A percentile compares a stretch with the other conserved stretches of the same genome.
Conservation (phyloP, 2,329 filamentous ascomycete species). For the Berkeleyomyces rouxiae region DNA sequence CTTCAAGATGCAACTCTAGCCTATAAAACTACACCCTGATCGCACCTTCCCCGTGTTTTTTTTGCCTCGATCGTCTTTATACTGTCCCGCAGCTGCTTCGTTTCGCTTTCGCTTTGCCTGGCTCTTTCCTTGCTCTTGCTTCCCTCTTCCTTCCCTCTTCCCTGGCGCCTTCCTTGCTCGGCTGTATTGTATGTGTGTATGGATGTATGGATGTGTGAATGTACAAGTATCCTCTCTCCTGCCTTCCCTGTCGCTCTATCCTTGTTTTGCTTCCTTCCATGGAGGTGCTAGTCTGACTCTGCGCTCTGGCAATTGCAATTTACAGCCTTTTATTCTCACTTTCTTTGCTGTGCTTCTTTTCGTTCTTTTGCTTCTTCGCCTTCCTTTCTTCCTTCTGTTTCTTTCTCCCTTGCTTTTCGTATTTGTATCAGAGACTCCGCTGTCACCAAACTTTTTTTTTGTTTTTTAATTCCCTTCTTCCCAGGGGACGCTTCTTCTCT, state of each 20-base stretch:
- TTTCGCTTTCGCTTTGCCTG: background rate
- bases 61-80: background rate
- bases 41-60: background rate
- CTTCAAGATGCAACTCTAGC: background rate
- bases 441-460: conserved; percentile 3
- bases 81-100: background rate
- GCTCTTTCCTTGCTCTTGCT: background rate
- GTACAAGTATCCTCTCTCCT: background rate
- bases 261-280: conserved; percentile 6
- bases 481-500: conserved; percentile 4
- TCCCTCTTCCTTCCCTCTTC: too few species aligned
- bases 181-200: too few species aligned
- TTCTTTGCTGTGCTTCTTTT: background rate
- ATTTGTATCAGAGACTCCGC: conserved; percentile 10
- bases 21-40: background rate
- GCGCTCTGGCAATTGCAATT: background rate
- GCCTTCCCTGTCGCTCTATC: background rate
- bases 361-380: background rate
- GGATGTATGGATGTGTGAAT: too few species aligned
- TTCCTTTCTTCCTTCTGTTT: background rate
- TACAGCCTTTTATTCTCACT: background rate
- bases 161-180: too few species aligned
- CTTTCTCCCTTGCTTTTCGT: background rate
- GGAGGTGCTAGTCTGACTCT: conserved; percentile 2
- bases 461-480: background rate